Evolutionary conservation across 1,284 basidiomycete species (phyloP), one percentile per base, ranked within the genome.

Genomic region (Ceratobasidium sp.): DNA sequence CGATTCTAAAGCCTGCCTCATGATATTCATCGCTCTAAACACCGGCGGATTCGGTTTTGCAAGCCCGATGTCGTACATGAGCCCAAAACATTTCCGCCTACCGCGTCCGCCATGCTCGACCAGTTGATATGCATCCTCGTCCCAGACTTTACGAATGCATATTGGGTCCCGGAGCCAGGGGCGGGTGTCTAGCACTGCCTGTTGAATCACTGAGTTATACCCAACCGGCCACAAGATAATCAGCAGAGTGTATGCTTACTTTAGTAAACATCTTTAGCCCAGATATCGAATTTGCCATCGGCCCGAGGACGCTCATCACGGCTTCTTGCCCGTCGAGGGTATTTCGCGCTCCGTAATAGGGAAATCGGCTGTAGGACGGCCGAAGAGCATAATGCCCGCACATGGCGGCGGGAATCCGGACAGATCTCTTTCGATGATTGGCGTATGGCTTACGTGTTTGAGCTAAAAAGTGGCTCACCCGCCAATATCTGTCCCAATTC

Each of bases 141-240:
- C 86, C 93, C 93, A 96, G 0, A 87, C 87, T 81, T 93, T 91
- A 38, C 88, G 87, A 5, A 90, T 82, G 1, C 88, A 88, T 40
- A 90, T 84, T 0, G 94, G 93, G 81, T 95, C 94, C 77, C 85
- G 86, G 5, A 88, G 82, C 94, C 94, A 95, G 0, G 92, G 92
- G 79, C 90, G 85, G n/a, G 85, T 82, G 67, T 86, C 86, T 12
- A 90, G 82, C 2, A 93, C 87, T 0, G 87, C 86, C 71, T 75
- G 40, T 59, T n/a, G n/a, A 44, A 46, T 48, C 12, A 17, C 6
- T 38, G 15, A 23, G 42, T 48, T 40, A 17, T 81, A 26, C 83
- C 81, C 20, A 84, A 33, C 33, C 81, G 0, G 83, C 26, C n/a
- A 38, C 20, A n/a, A 33, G 33, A 33, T 33, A 33, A 33, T 33